Evolutionary conservation across 225 moss, liverwort and hornwort species (phyloP).

Genomic region (Physcomitrium patens): DNA sequence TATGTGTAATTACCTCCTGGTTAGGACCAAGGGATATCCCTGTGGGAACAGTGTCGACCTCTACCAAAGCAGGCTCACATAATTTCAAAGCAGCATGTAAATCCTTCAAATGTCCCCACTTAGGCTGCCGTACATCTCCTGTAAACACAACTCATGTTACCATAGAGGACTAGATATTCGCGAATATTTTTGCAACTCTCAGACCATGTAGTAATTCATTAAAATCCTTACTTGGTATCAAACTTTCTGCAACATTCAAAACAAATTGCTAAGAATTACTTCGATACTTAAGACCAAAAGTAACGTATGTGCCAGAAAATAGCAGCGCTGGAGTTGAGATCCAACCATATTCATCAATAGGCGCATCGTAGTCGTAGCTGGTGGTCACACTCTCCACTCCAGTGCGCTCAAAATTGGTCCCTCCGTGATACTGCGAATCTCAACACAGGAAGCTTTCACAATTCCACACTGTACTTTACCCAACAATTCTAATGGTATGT

Average conservation of each 20-base stretch:
- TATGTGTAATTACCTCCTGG: conserved; percentile 58
- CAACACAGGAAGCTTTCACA: conserved; percentile 27
- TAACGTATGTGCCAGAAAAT: not conserved
- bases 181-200: too few relatives aligned
- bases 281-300: not conserved
- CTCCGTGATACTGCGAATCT: conserved; percentile 82
- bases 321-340: not conserved
- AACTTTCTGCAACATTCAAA: not conserved
- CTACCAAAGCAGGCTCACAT: conserved; percentile 81
- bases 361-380: conserved; percentile 92
- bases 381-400: conserved; percentile 79
- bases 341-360: conserved; percentile 87
- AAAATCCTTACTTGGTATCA: too few relatives aligned
- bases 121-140: conserved; percentile 76
- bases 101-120: conserved; percentile 84
- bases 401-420: conserved; percentile 89
- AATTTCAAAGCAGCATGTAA: conserved; percentile 77
- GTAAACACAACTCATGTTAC: not conserved
- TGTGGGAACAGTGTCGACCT: conserved; percentile 53
- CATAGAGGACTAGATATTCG: too few relatives aligned
- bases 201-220: too few relatives aligned
- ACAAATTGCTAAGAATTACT: too few relatives aligned
- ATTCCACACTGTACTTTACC: not conserved
- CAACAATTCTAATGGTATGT: not conserved
- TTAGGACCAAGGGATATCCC: conserved; percentile 42